These are phyloP conservation scores for Microbotryum lychnidis-dioicae DNA, from an alignment of 1,284 basidiomycete genomes.

Conservation along the genomic window DNA sequence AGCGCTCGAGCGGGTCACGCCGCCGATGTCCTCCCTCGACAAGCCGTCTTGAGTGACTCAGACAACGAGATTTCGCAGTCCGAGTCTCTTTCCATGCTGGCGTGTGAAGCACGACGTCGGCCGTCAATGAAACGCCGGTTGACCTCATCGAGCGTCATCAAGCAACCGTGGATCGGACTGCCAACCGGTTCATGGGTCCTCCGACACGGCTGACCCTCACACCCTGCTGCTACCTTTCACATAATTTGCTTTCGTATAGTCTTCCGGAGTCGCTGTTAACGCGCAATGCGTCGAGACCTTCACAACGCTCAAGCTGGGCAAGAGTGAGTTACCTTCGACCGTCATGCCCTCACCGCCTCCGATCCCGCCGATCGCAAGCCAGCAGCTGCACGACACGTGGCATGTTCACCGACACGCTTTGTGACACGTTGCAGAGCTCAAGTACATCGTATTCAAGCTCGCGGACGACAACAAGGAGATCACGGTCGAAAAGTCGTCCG, in stretches of 20 bases:
- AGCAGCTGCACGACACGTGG: background rate
- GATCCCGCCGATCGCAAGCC: no score
- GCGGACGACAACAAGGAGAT: constrained; percentile 60
- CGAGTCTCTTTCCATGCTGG: no score
- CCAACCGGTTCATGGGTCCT: no score
- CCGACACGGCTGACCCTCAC: no score
- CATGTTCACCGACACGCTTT: background rate
- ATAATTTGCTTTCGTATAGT: constrained; percentile 42
- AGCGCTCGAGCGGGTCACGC: no score
- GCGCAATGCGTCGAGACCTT: constrained; percentile 55
- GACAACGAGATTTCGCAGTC: no score
- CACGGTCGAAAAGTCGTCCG: constrained; percentile 57
- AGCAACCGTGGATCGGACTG: no score
- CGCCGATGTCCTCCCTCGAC: no score
- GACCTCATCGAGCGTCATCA: no score
- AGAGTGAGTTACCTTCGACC: constrained; percentile 44
- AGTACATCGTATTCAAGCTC: constrained; percentile 80
- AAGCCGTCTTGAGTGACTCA: no score
- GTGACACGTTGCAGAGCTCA: constrained; percentile 44
- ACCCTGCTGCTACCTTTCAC: background rate
- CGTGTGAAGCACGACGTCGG: no score
- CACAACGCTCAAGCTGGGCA: constrained; percentile 71
- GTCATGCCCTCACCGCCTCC: background rate
- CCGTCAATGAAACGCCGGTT: no score
- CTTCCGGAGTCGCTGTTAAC: constrained; percentile 67